These are phyloP conservation scores for Aspergillus ellipticus DNA, from an alignment of 495 filamentous ascomycete genomes.

Conservation along the genomic window DNA sequence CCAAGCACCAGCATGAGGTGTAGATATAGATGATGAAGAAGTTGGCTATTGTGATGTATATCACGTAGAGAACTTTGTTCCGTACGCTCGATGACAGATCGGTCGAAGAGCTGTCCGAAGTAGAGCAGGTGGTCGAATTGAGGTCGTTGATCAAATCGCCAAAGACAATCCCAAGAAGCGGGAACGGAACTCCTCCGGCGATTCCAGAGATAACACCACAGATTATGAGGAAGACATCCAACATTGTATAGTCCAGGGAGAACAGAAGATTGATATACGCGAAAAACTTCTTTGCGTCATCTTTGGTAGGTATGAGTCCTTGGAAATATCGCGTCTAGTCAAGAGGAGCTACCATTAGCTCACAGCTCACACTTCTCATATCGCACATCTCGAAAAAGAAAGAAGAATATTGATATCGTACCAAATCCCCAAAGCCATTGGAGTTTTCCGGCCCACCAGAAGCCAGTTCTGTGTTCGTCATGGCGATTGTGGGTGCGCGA, in stretches of 20 bases:
- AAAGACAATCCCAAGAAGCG: conserved; percentile 65
- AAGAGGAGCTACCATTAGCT: background rate
- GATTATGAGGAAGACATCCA: conserved; percentile 27
- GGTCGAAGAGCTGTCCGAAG: conserved; percentile 8
- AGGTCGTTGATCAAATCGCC: conserved; percentile 58
- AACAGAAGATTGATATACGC: conserved; percentile 26
- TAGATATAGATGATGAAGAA: conserved; percentile 56
- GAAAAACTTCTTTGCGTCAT: conserved; percentile 18
- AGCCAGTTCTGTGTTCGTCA: background rate
- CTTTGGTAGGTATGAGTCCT: conserved; percentile 20
- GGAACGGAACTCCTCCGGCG: conserved; percentile 62
- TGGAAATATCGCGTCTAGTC: conserved; percentile 9
- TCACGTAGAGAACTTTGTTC: conserved; percentile 55
- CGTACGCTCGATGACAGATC: conserved; percentile 22
- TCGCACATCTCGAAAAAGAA: no score
- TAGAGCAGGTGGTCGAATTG: conserved; percentile 29
- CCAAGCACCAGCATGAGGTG: conserved; percentile 54
- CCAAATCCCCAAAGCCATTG: background rate
- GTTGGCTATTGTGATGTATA: conserved; percentile 60
- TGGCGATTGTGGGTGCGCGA: no score
- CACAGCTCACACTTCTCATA: background rate
- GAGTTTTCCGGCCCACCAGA: background rate
- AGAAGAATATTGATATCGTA: background rate
- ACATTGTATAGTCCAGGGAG: conserved; percentile 30
- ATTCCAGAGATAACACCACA: conserved; percentile 51